phyloP scores from a whole-genome alignment of 1,284 basidiomycete genomes.

The Sphagnurus paluster region DNA sequence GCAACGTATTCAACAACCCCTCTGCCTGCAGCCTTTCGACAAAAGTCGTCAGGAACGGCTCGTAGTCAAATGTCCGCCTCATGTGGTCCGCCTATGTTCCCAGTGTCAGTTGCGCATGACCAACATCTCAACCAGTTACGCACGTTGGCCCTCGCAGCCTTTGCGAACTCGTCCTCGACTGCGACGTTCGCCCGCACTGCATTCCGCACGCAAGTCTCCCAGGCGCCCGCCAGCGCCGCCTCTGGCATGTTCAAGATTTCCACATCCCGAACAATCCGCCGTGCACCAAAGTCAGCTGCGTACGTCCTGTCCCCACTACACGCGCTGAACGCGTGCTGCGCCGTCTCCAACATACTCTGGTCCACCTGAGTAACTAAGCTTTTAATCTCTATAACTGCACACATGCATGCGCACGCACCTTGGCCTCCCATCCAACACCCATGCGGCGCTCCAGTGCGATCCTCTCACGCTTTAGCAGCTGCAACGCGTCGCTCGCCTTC shows the following conservation, averaged over 20 bases:
- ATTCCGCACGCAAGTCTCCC: constrained; percentile 46
- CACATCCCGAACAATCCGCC: constrained; percentile 43
- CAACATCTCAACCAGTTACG: constrained; percentile 22
- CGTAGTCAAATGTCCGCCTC: constrained; percentile 61
- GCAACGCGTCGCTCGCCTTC: constrained; percentile 49
- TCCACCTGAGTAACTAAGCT: constrained; percentile 35
- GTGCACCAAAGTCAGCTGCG: constrained; percentile 44
- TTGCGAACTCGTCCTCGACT: constrained; percentile 52
- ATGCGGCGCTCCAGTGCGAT: constrained; percentile 45
- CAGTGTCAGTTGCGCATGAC: background rate
- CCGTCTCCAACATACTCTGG: constrained; percentile 29
- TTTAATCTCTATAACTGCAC: background rate
- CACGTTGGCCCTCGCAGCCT: constrained; percentile 45
- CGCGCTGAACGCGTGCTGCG: constrained; percentile 30
- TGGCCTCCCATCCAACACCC: constrained; percentile 39
- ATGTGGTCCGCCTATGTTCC: constrained; percentile 53
- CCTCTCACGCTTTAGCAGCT: constrained; percentile 51
- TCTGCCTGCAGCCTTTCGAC: constrained; percentile 44
- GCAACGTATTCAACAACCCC: constrained; percentile 44
- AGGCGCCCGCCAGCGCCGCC: constrained; percentile 36
- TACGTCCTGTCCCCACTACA: constrained; percentile 34
- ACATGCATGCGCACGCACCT: constrained; percentile 29
- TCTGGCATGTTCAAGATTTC: constrained; percentile 45
- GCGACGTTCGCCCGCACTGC: constrained; percentile 42
- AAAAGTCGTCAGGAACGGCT: constrained; percentile 54